These are phyloP conservation scores for Orobanche coerulescens DNA, from an alignment of 257 asterid genomes.

Conservation along the genomic window DNA sequence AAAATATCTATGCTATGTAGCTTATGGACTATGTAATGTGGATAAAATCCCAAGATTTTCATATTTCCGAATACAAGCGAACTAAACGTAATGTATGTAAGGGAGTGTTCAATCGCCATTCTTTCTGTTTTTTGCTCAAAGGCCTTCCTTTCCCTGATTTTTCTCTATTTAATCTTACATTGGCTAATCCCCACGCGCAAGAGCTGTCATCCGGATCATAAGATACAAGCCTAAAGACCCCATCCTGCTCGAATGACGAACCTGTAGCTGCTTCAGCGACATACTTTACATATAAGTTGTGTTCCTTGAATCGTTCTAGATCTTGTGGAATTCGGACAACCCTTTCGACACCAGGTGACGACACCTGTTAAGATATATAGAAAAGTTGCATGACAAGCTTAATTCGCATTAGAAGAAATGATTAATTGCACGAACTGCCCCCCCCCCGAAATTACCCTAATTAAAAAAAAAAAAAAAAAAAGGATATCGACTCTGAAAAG, in stretches of 20 bases:
- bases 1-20: too few species aligned
- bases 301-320: slow-evolving; percentile 79
- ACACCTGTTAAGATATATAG: slow-evolving; percentile 39
- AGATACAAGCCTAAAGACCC: slow-evolving; percentile 56
- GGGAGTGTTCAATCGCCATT: slow-evolving; percentile 67
- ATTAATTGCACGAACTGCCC: too few species aligned
- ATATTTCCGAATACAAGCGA: slow-evolving; percentile 53
- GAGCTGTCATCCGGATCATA: slow-evolving; percentile 36
- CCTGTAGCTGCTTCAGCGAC: slow-evolving; percentile 29
- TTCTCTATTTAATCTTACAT: slow-evolving; percentile 74
- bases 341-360: slow-evolving; percentile 89
- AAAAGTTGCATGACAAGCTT: not conserved
- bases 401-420: not conserved
- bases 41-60: too few species aligned
- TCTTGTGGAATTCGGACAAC: slow-evolving; percentile 66
- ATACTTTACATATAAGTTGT: slow-evolving; percentile 65
- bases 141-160: slow-evolving; percentile 89
- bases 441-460: not conserved
- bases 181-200: slow-evolving; percentile 84
- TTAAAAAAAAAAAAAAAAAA: not conserved
- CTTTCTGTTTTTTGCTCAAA: slow-evolving; percentile 75
- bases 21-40: not conserved
- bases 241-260: slow-evolving; percentile 49
- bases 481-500: not conserved
- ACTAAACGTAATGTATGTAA: slow-evolving; percentile 51